phyloP scores from a whole-genome alignment of 805 yeast species.

The Lipomyces oligophaga region DNA sequence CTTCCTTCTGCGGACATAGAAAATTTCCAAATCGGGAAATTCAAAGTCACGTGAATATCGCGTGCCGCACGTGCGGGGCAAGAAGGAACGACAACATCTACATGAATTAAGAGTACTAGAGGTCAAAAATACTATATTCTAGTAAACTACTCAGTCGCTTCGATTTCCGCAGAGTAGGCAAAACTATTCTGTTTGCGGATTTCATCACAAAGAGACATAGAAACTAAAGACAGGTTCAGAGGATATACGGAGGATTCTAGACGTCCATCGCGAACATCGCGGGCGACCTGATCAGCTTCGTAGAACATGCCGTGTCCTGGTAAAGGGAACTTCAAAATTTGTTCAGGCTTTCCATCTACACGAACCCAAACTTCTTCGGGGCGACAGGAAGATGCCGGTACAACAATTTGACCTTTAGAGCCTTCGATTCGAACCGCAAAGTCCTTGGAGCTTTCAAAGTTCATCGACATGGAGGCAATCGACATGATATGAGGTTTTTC shows the following conservation, averaged over 20 bases:
- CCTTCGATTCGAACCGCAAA: constrained; percentile 27
- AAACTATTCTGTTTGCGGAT: constrained; percentile 46
- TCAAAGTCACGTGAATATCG: no score
- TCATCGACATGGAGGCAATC: constrained; percentile 5
- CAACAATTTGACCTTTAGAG: constrained; percentile 27
- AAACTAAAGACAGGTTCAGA: constrained; percentile 45
- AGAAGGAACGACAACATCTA: no score
- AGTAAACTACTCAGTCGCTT: constrained; percentile 7
- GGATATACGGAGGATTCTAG: constrained; percentile 41
- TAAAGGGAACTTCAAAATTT: constrained; percentile 10
- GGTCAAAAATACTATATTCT: neutral
- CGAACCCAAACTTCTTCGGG: constrained; percentile 29
- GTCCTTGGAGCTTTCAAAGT: neutral
- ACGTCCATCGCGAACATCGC: constrained; percentile 43
- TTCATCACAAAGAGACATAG: constrained; percentile 47
- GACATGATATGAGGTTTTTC: constrained; percentile 7
- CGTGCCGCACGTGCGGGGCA: no score
- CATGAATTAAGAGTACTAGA: no score
- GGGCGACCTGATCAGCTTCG: constrained; percentile 55
- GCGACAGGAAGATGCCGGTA: constrained; percentile 26
- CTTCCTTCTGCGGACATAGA: no score
- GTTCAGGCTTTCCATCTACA: constrained; percentile 9
- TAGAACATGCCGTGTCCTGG: constrained; percentile 47
- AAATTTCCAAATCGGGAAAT: no score
- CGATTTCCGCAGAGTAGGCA: constrained; percentile 43